A percentile compares a stretch with the other conserved stretches of the same genome.
phyloP scores from a whole-genome alignment of 192 early-diverging fungal species.

The Coemansia aciculifera region DNA sequence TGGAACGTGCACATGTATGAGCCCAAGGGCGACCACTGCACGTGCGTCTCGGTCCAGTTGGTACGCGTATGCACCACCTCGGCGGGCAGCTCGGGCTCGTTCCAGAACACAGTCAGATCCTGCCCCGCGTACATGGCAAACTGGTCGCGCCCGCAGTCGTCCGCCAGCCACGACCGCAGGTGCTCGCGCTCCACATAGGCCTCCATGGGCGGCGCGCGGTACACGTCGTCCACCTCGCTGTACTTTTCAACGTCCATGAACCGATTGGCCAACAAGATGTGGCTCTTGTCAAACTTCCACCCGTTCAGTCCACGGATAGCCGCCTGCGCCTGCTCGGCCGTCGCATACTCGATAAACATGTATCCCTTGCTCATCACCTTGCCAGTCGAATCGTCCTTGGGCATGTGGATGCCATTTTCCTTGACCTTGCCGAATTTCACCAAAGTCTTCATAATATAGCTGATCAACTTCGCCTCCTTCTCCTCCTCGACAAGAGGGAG shows the following conservation, averaged over 20 bases:
- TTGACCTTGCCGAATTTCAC: slow-evolving; percentile 75
- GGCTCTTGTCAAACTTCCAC: slow-evolving; percentile 77
- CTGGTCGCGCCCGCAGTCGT: slow-evolving; percentile 85
- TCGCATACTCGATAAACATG: slow-evolving; percentile 93
- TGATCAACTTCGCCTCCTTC: slow-evolving; percentile 85
- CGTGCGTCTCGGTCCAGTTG: slow-evolving; percentile 95
- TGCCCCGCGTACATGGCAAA: slow-evolving; percentile 85
- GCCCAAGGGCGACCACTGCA: slow-evolving; percentile 93
- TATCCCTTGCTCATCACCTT: slow-evolving; percentile 82
- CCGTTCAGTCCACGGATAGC: slow-evolving; percentile 78
- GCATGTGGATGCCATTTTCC: slow-evolving; percentile 85
- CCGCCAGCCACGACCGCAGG: slow-evolving; percentile 84
- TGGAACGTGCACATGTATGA: slow-evolving; percentile 94
- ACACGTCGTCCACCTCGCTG: slow-evolving; percentile 69
- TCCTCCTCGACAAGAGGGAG: slow-evolving; percentile 81
- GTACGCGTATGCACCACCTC: slow-evolving; percentile 60
- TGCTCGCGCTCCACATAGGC: slow-evolving; percentile 73
- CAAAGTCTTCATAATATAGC: slow-evolving; percentile 61
- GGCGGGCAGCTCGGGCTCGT: slow-evolving; percentile 81
- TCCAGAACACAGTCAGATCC: slow-evolving; percentile 86
- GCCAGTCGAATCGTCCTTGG: slow-evolving; percentile 69
- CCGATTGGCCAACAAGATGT: slow-evolving; percentile 79
- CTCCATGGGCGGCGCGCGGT: slow-evolving; percentile 66
- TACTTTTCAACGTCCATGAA: slow-evolving; percentile 93
- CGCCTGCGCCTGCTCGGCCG: slow-evolving; percentile 73